A percentile compares a stretch with the other conserved stretches of the same genome.
Evolutionary conservation across 805 yeast genomes (phyloP).

Genomic region (Starmera dryadoides): DNA sequence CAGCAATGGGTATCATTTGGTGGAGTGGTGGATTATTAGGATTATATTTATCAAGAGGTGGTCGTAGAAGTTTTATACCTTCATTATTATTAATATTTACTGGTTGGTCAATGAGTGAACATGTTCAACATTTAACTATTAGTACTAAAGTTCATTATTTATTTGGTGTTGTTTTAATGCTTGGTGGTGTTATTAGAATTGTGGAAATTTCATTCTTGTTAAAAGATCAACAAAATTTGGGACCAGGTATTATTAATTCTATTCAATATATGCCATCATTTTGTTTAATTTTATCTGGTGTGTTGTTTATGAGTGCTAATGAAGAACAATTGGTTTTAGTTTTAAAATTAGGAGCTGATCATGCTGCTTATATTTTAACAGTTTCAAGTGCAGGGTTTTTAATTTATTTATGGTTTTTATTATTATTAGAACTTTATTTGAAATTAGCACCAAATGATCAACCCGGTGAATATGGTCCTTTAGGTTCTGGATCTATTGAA

Average conservation of each 20-base stretch:
- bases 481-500: not conserved
- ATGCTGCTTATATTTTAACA: slow-evolving; percentile 72
- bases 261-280: slow-evolving; percentile 89
- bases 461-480: not conserved
- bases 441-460: slow-evolving; percentile 18
- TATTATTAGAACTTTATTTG: slow-evolving; percentile 54
- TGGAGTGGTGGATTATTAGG: slow-evolving; percentile 93
- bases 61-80: slow-evolving; percentile 70
- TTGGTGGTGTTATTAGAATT: slow-evolving; percentile 70
- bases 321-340: slow-evolving; percentile 80
- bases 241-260: slow-evolving; percentile 42
- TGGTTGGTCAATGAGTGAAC: slow-evolving; percentile 93
- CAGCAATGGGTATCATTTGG: slow-evolving; percentile 95
- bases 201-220: slow-evolving; percentile 76
- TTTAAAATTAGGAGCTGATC: slow-evolving; percentile 71
- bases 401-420: slow-evolving; percentile 57
- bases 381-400: slow-evolving; percentile 68
- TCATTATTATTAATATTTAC: slow-evolving; percentile 77
- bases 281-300: slow-evolving; percentile 69
- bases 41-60: slow-evolving; percentile 61
- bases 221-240: slow-evolving; percentile 44
- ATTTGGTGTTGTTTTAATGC: slow-evolving; percentile 76
- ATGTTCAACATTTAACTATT: slow-evolving; percentile 64
- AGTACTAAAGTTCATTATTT: slow-evolving; percentile 84
- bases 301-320: slow-evolving; percentile 85